A percentile compares a stretch with the other conserved stretches of the same genome.
These are phyloP conservation scores for Aspergillus ochraceus DNA, from an alignment of 2,329 filamentous ascomycete species.

Conservation along the genomic window DNA sequence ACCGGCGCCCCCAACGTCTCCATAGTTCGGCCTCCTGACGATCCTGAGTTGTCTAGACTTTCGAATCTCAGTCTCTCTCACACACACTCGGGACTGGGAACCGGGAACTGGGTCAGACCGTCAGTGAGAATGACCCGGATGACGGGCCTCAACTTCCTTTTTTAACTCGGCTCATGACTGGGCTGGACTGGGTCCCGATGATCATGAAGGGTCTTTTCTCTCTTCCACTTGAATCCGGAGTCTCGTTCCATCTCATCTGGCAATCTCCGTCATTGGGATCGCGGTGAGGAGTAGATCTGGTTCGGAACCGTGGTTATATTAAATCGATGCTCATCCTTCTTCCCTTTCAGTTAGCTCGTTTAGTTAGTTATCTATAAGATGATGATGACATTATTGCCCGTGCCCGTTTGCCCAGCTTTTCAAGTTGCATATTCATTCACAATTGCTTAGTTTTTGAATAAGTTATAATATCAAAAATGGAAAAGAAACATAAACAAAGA, in stretches of 20 bases:
- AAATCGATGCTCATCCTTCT: neutral
- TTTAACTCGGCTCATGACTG: too few relatives aligned
- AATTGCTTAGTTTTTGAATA: too few relatives aligned
- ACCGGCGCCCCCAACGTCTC: slow-evolving; percentile 8
- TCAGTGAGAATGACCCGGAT: neutral
- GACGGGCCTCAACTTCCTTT: neutral
- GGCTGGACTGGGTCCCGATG: too few relatives aligned
- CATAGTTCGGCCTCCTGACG: slow-evolving; percentile 17
- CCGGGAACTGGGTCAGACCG: too few relatives aligned
- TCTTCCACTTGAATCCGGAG: too few relatives aligned
- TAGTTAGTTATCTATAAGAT: too few relatives aligned
- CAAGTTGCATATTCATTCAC: too few relatives aligned
- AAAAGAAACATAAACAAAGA: neutral
- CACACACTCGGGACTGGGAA: too few relatives aligned
- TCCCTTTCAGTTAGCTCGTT: neutral
- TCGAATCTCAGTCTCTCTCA: neutral
- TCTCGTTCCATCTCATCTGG: too few relatives aligned
- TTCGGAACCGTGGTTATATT: neutral
- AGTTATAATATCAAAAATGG: too few relatives aligned
- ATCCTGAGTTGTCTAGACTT: slow-evolving; percentile 10
- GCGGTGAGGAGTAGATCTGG: neutral
- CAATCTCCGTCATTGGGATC: neutral
- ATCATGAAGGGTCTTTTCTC: too few relatives aligned
- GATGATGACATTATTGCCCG: neutral
- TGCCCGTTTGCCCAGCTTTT: too few relatives aligned